Percentiles rank a stretch among this genome's conserved stretches.
phyloP scores from a whole-genome alignment of 1,139 yeast species.

The Candida sp. region DNA sequence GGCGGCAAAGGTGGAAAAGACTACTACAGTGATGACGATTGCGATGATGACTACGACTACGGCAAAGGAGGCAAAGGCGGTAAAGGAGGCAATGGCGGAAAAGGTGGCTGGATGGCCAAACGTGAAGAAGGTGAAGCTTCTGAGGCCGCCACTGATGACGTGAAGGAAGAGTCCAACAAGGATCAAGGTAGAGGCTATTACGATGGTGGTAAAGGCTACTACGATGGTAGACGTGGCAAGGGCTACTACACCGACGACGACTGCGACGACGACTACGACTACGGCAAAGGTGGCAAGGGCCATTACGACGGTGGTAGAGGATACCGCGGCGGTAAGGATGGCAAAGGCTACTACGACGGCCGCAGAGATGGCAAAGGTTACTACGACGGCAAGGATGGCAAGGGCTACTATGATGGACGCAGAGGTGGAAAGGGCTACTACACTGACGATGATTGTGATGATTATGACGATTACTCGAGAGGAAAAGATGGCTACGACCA shows the following conservation, averaged over 20 bases:
- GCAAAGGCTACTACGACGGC: background rate
- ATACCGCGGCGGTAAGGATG: background rate
- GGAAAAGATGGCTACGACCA: background rate
- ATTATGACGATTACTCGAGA: too few species aligned
- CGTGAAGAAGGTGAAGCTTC: background rate
- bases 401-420: too few species aligned
- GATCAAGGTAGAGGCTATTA: background rate
- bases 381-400: background rate
- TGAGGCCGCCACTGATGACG: background rate
- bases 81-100: background rate
- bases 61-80: background rate
- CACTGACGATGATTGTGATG: background rate
- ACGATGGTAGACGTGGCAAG: background rate
- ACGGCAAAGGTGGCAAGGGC: background rate
- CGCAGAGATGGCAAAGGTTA: background rate
- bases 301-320: background rate
- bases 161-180: background rate
- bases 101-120: background rate
- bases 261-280: too few species aligned
- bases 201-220: background rate
- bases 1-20: slow-evolving; percentile 1
- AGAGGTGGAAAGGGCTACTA: background rate
- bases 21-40: background rate
- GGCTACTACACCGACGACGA: background rate
- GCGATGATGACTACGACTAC: background rate